These are phyloP conservation scores for Sequoia sempervirens DNA, from an alignment of 75 land plant species.

Conservation along the genomic window DNA sequence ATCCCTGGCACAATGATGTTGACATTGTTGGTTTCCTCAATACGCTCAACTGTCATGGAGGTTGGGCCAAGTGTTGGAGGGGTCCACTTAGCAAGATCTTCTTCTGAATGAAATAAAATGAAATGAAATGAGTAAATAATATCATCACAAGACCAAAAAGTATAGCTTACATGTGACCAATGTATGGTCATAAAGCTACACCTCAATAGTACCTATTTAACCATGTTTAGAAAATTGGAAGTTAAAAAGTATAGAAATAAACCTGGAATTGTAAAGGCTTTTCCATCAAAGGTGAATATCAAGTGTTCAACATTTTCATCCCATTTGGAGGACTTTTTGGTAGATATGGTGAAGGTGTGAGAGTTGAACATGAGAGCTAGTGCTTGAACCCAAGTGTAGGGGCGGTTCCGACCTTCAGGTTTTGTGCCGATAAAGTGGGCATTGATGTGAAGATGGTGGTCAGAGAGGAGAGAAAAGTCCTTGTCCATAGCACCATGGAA, in stretches of 20 bases:
- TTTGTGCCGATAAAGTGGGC: constrained; percentile 41
- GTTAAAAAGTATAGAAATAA: too few species aligned
- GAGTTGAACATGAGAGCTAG: constrained; percentile 36
- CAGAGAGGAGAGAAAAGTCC: constrained; percentile 25
- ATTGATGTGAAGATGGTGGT: constrained; percentile 28
- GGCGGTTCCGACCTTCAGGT: constrained; percentile 33
- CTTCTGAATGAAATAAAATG: constrained; percentile 23
- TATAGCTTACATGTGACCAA: not conserved
- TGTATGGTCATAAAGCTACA: too few species aligned
- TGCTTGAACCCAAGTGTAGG: constrained; percentile 66
- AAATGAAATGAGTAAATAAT: not conserved
- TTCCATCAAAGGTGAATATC: constrained; percentile 28
- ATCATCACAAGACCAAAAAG: not conserved
- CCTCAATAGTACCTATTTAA: too few species aligned
- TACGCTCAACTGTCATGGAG: constrained; percentile 13
- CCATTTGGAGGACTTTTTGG: constrained; percentile 21
- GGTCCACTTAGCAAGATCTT: not conserved
- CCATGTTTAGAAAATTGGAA: too few species aligned
- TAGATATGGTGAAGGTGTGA: constrained; percentile 20
- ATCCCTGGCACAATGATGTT: constrained; percentile 12
- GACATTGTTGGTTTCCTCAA: constrained; percentile 22
- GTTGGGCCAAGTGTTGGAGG: not conserved
- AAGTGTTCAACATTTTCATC: constrained; percentile 18
- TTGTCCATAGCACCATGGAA: constrained; percentile 25
- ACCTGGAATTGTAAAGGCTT: constrained; percentile 17